Evolutionary conservation across 768 basidiomycete species (phyloP).

Genomic region (Clavulina sp.): DNA sequence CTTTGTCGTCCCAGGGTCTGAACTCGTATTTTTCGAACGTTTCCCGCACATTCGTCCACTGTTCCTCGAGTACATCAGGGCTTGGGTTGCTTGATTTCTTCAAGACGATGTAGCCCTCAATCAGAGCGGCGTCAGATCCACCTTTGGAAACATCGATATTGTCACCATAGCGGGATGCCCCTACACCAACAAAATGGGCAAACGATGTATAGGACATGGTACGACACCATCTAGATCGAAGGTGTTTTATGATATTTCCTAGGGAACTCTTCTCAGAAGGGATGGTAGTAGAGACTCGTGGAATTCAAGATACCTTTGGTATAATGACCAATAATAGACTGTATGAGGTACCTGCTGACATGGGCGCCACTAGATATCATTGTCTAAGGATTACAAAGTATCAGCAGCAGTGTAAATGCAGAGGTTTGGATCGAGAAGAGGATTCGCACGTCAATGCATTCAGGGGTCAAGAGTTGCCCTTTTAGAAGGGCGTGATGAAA

Average conservation of each 20-base stretch:
- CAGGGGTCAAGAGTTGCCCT: not conserved
- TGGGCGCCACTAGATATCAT: slow-evolving; percentile 60
- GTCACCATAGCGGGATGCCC: not conserved
- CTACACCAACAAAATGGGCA: not conserved
- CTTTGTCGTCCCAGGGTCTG: slow-evolving; percentile 59
- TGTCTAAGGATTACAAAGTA: slow-evolving; percentile 29
- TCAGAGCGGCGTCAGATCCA: not conserved
- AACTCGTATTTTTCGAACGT: slow-evolving; percentile 64
- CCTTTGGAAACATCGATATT: not conserved
- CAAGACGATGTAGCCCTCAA: not conserved
- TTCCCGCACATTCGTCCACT: slow-evolving; percentile 46
- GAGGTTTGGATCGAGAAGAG: not conserved
- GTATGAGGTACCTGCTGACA: slow-evolving; percentile 60
- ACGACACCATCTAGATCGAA: slow-evolving; percentile 19
- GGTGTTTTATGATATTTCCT: slow-evolving; percentile 49
- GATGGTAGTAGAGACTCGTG: no score
- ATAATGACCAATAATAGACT: slow-evolving; percentile 55
- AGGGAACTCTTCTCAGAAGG: no score
- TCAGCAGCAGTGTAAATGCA: not conserved
- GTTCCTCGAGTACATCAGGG: slow-evolving; percentile 30
- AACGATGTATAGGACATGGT: not conserved
- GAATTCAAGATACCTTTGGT: slow-evolving; percentile 48
- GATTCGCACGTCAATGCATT: not conserved
- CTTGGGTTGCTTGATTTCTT: not conserved
- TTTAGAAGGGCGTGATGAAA: not conserved